phyloP scores from a whole-genome alignment of 2,329 filamentous ascomycete species.

The Fusarium secorum region DNA sequence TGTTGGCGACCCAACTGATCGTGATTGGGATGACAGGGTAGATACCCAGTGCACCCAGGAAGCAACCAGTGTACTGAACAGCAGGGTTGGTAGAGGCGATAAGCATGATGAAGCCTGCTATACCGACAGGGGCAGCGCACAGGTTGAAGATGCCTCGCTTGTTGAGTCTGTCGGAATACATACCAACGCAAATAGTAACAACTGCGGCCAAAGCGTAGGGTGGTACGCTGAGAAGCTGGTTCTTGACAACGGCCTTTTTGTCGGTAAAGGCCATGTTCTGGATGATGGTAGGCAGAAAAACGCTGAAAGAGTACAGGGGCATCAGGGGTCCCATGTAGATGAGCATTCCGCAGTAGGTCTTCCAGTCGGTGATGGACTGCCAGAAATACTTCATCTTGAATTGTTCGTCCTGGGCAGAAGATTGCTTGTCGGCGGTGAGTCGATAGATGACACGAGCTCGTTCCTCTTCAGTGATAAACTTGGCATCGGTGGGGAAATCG shows the following conservation, averaged over 20 bases:
- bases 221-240: slow-evolving; percentile 57
- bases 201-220: slow-evolving; percentile 52
- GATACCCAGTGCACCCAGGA: slow-evolving; percentile 85
- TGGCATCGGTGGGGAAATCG: slow-evolving; percentile 81
- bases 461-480: slow-evolving; percentile 74
- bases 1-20: slow-evolving; percentile 88
- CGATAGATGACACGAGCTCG: slow-evolving; percentile 76
- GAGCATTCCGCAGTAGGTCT: slow-evolving; percentile 77
- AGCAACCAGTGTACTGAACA: slow-evolving; percentile 83
- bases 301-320: slow-evolving; percentile 76
- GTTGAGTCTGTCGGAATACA: slow-evolving; percentile 76
- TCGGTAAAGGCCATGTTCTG: slow-evolving; percentile 55
- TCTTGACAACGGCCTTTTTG: slow-evolving; percentile 46
- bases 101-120: slow-evolving; percentile 82
- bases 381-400: slow-evolving; percentile 78
- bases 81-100: slow-evolving; percentile 68
- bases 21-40: slow-evolving; percentile 89
- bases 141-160: slow-evolving; percentile 85
- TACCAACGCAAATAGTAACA: slow-evolving; percentile 58
- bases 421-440: slow-evolving; percentile 74
- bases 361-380: slow-evolving; percentile 80
- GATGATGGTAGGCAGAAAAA: slow-evolving; percentile 85
- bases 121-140: slow-evolving; percentile 70
- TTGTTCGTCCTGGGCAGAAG: slow-evolving; percentile 75
- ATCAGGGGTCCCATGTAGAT: slow-evolving; percentile 82